Conservation (phyloP, 768 basidiomycete species). For the Coprinopsis sp. region DNA sequence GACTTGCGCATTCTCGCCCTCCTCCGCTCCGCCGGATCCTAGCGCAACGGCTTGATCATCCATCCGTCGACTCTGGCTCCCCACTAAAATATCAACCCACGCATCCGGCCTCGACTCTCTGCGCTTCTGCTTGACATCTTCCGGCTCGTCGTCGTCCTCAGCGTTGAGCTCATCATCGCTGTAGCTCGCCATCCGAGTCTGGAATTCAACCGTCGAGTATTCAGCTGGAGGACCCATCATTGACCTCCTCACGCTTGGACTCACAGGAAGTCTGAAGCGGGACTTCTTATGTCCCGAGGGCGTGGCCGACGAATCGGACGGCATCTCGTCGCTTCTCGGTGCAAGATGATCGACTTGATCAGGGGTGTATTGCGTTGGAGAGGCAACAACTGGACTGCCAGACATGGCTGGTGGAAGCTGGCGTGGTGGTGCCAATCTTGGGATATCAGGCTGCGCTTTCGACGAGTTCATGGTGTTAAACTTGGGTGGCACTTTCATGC, state of each 20-base stretch:
- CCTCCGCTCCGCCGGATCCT: conserved; percentile 27
- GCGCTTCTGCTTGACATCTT: conserved; percentile 42
- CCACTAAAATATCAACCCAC: conserved; percentile 85
- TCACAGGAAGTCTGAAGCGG: conserved; percentile 59
- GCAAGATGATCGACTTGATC: conserved; percentile 18
- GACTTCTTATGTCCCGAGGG: conserved; percentile 36
- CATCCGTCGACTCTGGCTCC: conserved; percentile 47
- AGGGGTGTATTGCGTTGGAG: conserved; percentile 7
- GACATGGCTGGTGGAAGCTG: conserved; percentile 7
- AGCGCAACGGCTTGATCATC: conserved; percentile 37
- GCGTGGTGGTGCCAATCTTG: conserved; percentile 16
- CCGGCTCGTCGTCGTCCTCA: conserved; percentile 29
- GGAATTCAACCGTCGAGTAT: conserved; percentile 78
- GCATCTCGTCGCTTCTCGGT: conserved; percentile 31
- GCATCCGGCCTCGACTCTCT: conserved; percentile 62
- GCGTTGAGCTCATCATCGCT: conserved; percentile 43
- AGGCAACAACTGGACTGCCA: not conserved
- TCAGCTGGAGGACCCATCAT: conserved; percentile 55
- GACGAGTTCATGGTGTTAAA: conserved; percentile 13
- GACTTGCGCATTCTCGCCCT: conserved; percentile 23
- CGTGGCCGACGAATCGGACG: conserved; percentile 27
- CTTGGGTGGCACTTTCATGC: conserved; percentile 5
- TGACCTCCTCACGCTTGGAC: conserved; percentile 46
- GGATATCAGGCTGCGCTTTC: conserved; percentile 17
- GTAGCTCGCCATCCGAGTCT: conserved; percentile 70